Evolutionary conservation across 805 yeast species (phyloP).

Genomic region (Candida broadrunensis): DNA sequence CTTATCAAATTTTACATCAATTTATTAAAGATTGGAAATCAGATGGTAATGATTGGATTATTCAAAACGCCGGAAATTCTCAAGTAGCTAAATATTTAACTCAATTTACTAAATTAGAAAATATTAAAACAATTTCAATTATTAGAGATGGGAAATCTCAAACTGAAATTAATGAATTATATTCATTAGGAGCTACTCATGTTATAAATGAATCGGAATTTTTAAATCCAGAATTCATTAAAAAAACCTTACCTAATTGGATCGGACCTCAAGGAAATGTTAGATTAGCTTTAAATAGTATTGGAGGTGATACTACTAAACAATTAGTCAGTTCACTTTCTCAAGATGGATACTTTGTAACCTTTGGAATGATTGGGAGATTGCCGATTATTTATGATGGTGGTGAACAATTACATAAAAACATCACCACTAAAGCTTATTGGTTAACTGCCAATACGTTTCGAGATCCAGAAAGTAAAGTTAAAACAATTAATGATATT

Average conservation of each 20-base stretch:
- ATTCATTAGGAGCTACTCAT: constrained; percentile 27
- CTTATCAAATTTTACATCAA: constrained; percentile 74
- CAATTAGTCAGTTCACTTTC: constrained; percentile 21
- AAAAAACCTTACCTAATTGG: constrained; percentile 7
- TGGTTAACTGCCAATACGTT: constrained; percentile 29
- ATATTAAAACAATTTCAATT: constrained; percentile 26
- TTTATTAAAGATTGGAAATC: constrained; percentile 38
- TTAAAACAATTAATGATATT: constrained; percentile 51
- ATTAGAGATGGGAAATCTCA: constrained; percentile 27
- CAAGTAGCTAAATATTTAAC: constrained; percentile 28
- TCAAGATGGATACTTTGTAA: constrained; percentile 23
- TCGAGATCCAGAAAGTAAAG: constrained; percentile 54
- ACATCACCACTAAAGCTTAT: constrained; percentile 25
- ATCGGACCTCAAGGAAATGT: constrained; percentile 13
- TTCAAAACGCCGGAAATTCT: constrained; percentile 33
- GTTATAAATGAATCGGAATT: constrained; percentile 28
- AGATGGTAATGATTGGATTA: constrained; percentile 19
- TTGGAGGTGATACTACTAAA: constrained; percentile 24
- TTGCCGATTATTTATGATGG: constrained; percentile 15
- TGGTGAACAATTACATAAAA: constrained; percentile 25
- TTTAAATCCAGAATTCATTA: constrained; percentile 12
- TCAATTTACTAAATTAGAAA: constrained; percentile 22
- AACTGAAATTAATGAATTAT: constrained; percentile 16
- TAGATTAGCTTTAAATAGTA: constrained; percentile 29
- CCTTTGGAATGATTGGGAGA: constrained; percentile 24